These are phyloP conservation scores for Metschnikowia lochheadii DNA, from an alignment of 805 yeast species.

Conservation along the genomic window DNA sequence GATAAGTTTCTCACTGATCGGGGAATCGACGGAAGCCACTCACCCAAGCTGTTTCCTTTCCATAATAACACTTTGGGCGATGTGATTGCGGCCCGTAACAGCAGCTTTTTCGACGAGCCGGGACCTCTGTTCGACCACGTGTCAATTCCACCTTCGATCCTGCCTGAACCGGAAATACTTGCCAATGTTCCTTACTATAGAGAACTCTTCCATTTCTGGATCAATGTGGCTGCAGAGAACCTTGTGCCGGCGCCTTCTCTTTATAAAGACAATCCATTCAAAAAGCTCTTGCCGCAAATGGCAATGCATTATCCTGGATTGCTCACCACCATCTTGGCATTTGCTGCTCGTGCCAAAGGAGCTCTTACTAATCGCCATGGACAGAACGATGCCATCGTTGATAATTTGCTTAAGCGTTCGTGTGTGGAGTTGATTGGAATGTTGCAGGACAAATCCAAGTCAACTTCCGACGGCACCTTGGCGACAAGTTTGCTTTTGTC, in stretches of 20 bases:
- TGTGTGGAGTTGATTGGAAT: conserved; percentile 52
- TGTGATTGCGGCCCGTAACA: background rate
- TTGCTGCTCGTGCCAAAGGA: conserved; percentile 32
- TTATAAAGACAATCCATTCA: conserved; percentile 63
- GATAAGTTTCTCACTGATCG: conserved; percentile 1
- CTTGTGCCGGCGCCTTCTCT: conserved; percentile 64
- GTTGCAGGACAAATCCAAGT: conserved; percentile 46
- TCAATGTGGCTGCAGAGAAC: conserved; percentile 54
- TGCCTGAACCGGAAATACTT: conserved; percentile 55
- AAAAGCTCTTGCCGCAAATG: conserved; percentile 59
- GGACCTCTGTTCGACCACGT: conserved; percentile 3
- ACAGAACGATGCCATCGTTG: conserved; percentile 40
- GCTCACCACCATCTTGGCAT: conserved; percentile 50
- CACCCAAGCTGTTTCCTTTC: conserved; percentile 3
- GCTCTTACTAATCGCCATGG: conserved; percentile 21
- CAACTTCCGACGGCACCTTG: conserved; percentile 63
- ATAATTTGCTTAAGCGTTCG: conserved; percentile 52
- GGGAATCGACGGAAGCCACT: background rate
- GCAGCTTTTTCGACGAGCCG: background rate
- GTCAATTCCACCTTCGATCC: conserved; percentile 31
- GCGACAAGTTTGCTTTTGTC: conserved; percentile 58
- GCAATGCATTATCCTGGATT: conserved; percentile 58
- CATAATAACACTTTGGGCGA: background rate
- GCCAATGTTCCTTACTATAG: conserved; percentile 56
- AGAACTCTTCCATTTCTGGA: conserved; percentile 60